Evolutionary conservation across 2,329 filamentous ascomycete genomes (phyloP), one percentile per base, ranked within the genome.

Genomic region (Arthrinium puccinioides): DNA sequence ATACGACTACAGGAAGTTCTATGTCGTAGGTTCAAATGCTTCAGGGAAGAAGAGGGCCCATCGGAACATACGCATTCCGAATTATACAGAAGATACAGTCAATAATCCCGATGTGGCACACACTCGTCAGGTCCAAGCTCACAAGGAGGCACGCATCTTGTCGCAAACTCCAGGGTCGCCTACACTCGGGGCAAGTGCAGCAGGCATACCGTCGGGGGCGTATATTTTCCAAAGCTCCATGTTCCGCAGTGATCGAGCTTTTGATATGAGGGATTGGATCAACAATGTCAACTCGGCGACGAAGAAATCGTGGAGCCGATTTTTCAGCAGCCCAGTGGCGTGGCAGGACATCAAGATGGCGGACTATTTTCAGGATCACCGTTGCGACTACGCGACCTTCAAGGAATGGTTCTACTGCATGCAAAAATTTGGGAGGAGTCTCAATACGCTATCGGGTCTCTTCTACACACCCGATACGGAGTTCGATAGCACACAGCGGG

Each of bases 1-100:
- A 24, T 67, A 77, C 39, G 55, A 57, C 27, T 74, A 68, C 47
- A 67, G 74, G 21, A 69, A 65, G 25, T 80, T 81, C 45, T 58
- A 62, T 14, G 69, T 82, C 3, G 38, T 81, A 5, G 76, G 76
- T 4, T 74, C 74, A 1, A 44, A 49, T 44, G 26, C 52, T 3
- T 35, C 44, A 13, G 52, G 45, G 9, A 51, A 44, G 2, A 38
- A 41, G 23, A 32, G 46, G 24, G 56, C 55, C 4, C 54, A 54
- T 37, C 56, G 58, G 9, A 42, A 34, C 4, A 43, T 67, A 4
- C 42, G 44, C 2, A 47, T 67, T 6, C 65, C 64, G 2, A 54
- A 45, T 5, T 74, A 67, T 38, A 41, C 44, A 5, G 32, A 44
- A 2, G 47, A 51, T n/a, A 60, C 60, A 14, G 38, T 55, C 4